Percentiles rank a stretch among this genome's conserved stretches.
These are phyloP conservation scores for Pseudogymnoascus sp. DNA, from an alignment of 2,329 filamentous ascomycete genomes.

Conservation along the genomic window DNA sequence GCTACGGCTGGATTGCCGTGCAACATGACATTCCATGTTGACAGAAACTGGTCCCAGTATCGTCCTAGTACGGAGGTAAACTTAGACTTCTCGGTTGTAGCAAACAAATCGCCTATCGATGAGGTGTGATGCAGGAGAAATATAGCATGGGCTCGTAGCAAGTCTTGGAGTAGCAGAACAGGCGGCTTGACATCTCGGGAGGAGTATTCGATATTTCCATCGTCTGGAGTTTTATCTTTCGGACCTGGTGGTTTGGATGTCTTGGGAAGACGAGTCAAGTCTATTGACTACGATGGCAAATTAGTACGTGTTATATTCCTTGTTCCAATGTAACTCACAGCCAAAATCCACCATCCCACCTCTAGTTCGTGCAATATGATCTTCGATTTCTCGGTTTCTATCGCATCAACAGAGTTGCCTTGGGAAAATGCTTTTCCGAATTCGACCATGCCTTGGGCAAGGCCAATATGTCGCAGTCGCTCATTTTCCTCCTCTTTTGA, in stretches of 20 bases:
- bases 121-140: conserved; percentile 84
- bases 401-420: conserved; percentile 66
- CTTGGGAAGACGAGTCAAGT: conserved; percentile 56
- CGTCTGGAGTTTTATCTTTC: conserved; percentile 18
- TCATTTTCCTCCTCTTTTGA: conserved; percentile 67
- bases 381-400: conserved; percentile 85
- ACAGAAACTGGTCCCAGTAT: conserved; percentile 68
- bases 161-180: conserved; percentile 66
- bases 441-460: conserved; percentile 92
- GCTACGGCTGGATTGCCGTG: conserved; percentile 79
- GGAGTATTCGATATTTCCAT: conserved; percentile 62
- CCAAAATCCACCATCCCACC: conserved; percentile 88
- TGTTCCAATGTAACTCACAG: conserved; percentile 48
- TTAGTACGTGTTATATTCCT: conserved; percentile 14
- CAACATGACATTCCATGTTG: conserved; percentile 80
- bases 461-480: conserved; percentile 81
- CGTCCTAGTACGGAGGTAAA: conserved; percentile 66
- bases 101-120: conserved; percentile 62
- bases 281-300: conserved; percentile 54
- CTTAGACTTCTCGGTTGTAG: conserved; percentile 52
- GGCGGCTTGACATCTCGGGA: conserved; percentile 82
- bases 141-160: conserved; percentile 70
- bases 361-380: conserved; percentile 84
- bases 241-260: conserved; percentile 26
- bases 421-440: conserved; percentile 84